phyloP scores from a whole-genome alignment of 2,329 filamentous ascomycete species.

The Botrytis porri region DNA sequence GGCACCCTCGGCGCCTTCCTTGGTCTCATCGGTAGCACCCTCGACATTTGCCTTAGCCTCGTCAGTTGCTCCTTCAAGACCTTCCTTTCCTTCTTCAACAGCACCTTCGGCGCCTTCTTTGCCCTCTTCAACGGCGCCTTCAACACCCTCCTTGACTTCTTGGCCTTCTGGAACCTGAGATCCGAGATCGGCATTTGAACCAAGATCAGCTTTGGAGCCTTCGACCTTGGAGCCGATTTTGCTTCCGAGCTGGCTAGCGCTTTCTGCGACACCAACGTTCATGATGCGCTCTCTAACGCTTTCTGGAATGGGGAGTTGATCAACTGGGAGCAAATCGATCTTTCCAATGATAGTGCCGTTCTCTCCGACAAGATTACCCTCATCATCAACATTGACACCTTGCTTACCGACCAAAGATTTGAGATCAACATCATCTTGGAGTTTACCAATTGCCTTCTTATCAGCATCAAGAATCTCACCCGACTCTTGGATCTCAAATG shows the following conservation, averaged over 20 bases:
- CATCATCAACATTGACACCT: slow-evolving; percentile 54
- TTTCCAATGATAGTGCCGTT: slow-evolving; percentile 63
- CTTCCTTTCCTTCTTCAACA: background rate
- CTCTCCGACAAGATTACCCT: slow-evolving; percentile 57
- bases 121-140: slow-evolving; percentile 48
- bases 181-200: background rate
- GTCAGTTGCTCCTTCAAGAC: slow-evolving; percentile 26
- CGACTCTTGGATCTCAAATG: slow-evolving; percentile 17
- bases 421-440: slow-evolving; percentile 13
- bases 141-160: slow-evolving; percentile 38
- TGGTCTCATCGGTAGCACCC: slow-evolving; percentile 41
- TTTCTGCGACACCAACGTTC: slow-evolving; percentile 9
- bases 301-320: slow-evolving; percentile 17
- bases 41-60: slow-evolving; percentile 37
- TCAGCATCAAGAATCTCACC: slow-evolving; percentile 16
- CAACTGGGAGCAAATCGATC: slow-evolving; percentile 16
- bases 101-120: slow-evolving; percentile 34
- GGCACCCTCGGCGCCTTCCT: slow-evolving; percentile 28
- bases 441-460: slow-evolving; percentile 16
- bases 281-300: slow-evolving; percentile 13
- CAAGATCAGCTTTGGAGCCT: background rate
- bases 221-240: slow-evolving; percentile 6
- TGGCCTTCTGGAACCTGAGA: slow-evolving; percentile 23
- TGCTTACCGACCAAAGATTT: slow-evolving; percentile 13
- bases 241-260: slow-evolving; percentile 5